Base-by-base conservation (phyloP, 2,329 filamentous ascomycete species). In the Hypoxylon sp. region DNA sequence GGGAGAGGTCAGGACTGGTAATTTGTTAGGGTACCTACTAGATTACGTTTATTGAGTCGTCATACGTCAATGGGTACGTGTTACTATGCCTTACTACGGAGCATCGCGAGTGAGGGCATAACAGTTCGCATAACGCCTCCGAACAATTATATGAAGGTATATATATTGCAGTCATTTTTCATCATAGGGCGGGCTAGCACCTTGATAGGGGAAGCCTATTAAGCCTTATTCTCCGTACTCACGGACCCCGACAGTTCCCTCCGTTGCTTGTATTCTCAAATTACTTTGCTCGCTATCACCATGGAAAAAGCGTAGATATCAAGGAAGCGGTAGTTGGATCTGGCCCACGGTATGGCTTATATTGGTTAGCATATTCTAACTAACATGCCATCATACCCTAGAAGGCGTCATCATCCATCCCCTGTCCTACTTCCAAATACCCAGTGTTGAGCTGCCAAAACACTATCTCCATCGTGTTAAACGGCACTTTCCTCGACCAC, bases 361-460 rank as follows among this genome's bases (percentile, higher is more conserved):
- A 66, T 58, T 55, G 11, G 30, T n/a, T 44, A 57, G 35, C 49
- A 62, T 50, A 48, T 50, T 25, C n/a, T 17, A 46, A 51, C 13
- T 57, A 57, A 30, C 14, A 66, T 31, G 54, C 33, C 33, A 54
- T 49, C 14, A 22, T 46, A 44, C 20, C 20, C 27, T 31, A 17
- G 31, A 60, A 54, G 58, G 48, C 53, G 49, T 10, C 53, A 49
- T 10, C n/a, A 25, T 46, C 22, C 31, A 25, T 46, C 22, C 17
- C 17, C 33, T 53, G 51, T 37, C 35, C 37, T 13, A 13, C 25
- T 27, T 33, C 59, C 20, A 31, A 51, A 58, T 35, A 30, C 57
- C 30, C 20, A 35, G 40, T 31, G 30, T 61, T 54, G 17, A 55
- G 57, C n/a, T 59, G 37, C 30, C 31, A 49, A 49, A 55, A 64